phyloP scores from a whole-genome alignment of 345 rosid species.

The Brassica cretica region DNA sequence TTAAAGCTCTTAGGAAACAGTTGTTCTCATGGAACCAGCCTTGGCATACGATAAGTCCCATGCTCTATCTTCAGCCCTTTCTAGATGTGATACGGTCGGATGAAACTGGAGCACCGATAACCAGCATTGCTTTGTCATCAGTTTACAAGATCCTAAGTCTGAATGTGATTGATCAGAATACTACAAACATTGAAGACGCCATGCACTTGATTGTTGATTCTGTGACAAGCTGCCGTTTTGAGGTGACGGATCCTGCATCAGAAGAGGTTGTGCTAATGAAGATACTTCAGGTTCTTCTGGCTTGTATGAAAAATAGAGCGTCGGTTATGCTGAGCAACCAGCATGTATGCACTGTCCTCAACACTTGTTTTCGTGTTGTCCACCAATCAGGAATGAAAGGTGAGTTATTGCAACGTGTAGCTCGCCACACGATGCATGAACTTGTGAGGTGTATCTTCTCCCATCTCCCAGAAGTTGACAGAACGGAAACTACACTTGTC shows the following conservation, averaged over 20 bases:
- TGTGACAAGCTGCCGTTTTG: slow-evolving; percentile 96
- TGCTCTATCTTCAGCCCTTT: slow-evolving; percentile 85
- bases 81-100: slow-evolving; percentile 86
- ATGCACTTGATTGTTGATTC: slow-evolving; percentile 94
- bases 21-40: slow-evolving; percentile 84
- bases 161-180: slow-evolving; percentile 73
- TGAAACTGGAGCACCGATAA: slow-evolving; percentile 94
- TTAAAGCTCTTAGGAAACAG: slow-evolving; percentile 84
- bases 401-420: slow-evolving; percentile 79
- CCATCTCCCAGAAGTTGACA: slow-evolving; percentile 81
- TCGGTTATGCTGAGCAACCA: slow-evolving; percentile 90
- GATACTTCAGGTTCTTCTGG: slow-evolving; percentile 93
- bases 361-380: slow-evolving; percentile 96
- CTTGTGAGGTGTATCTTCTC: slow-evolving; percentile 86
- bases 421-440: slow-evolving; percentile 95
- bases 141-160: slow-evolving; percentile 82
- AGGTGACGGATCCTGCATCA: slow-evolving; percentile 96
- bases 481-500: slow-evolving; percentile 70
- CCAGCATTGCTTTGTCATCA: slow-evolving; percentile 89
- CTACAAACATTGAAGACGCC: slow-evolving; percentile 82
- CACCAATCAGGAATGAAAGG: slow-evolving; percentile 92
- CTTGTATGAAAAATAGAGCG: slow-evolving; percentile 93
- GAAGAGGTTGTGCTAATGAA: slow-evolving; percentile 98
- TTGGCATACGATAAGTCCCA: slow-evolving; percentile 83
- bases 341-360: slow-evolving; percentile 94